These are phyloP conservation scores for Hysterangium stoloniferum DNA, from an alignment of 768 basidiomycete genomes.

Conservation along the genomic window DNA sequence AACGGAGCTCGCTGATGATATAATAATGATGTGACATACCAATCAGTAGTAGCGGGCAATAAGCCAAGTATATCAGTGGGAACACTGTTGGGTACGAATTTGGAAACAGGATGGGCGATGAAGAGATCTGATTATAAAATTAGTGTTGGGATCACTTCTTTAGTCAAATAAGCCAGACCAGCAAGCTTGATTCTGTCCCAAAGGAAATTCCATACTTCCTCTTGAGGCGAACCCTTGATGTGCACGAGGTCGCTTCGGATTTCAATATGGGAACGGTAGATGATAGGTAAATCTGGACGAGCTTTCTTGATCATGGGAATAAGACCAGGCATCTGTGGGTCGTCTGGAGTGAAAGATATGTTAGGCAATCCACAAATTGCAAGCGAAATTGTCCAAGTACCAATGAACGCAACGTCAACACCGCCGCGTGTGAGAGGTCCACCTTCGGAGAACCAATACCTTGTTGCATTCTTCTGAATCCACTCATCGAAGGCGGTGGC, in stretches of 20 bases:
- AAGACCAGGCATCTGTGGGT: conserved; percentile 90
- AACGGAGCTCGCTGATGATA: conserved; percentile 22
- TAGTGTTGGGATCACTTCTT: background rate
- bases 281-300: conserved; percentile 77
- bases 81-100: conserved; percentile 87
- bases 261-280: conserved; percentile 95
- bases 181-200: conserved; percentile 88
- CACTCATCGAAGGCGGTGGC: conserved; percentile 27
- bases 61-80: conserved; percentile 61
- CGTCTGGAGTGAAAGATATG: conserved; percentile 41
- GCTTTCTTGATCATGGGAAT: conserved; percentile 87
- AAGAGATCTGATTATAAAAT: conserved; percentile 4
- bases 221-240: conserved; percentile 72
- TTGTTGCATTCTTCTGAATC: conserved; percentile 57
- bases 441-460: conserved; percentile 75
- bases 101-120: conserved; percentile 79
- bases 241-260: conserved; percentile 82
- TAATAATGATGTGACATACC: conserved; percentile 41
- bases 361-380: background rate
- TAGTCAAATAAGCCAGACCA: conserved; percentile 76
- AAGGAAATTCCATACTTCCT: conserved; percentile 91
- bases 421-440: conserved; percentile 79
- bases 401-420: conserved; percentile 85
- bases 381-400: conserved; percentile 29
- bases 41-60: conserved; percentile 80